Percentiles rank a stretch among this genome's conserved stretches.
These are phyloP conservation scores for Butyriboletus loyo DNA, from an alignment of 768 basidiomycete species.

Conservation along the genomic window DNA sequence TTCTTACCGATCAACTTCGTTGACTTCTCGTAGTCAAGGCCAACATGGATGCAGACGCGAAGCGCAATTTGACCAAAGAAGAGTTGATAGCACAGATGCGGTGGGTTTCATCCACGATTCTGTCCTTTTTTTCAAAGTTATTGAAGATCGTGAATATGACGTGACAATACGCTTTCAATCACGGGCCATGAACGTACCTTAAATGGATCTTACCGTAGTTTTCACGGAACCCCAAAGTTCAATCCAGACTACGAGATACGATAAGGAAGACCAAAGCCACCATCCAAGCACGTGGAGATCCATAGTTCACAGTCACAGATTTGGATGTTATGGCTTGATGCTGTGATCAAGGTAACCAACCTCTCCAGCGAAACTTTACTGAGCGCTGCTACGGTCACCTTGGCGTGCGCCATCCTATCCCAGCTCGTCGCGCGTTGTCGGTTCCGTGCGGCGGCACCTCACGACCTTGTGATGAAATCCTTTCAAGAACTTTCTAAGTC, in stretches of 20 bases:
- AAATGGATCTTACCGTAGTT: slow-evolving; percentile 63
- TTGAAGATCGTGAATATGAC: neutral
- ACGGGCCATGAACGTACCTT: slow-evolving; percentile 61
- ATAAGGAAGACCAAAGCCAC: slow-evolving; percentile 1
- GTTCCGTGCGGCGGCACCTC: slow-evolving; percentile 45
- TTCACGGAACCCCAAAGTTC: slow-evolving; percentile 51
- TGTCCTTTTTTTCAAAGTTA: neutral
- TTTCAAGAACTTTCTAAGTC: slow-evolving; percentile 62
- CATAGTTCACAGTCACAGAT: slow-evolving; percentile 30
- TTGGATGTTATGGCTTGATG: slow-evolving; percentile 46
- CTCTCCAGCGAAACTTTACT: neutral
- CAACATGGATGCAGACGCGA: slow-evolving; percentile 22
- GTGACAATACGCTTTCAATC: slow-evolving; percentile 41
- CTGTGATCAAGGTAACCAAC: slow-evolving; percentile 30
- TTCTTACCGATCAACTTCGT: neutral
- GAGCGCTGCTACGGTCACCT: neutral
- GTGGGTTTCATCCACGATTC: neutral
- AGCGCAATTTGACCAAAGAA: slow-evolving; percentile 12
- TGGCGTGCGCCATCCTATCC: slow-evolving; percentile 14
- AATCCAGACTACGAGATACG: slow-evolving; percentile 49
- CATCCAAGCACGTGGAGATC: neutral
- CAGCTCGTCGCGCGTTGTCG: slow-evolving; percentile 7
- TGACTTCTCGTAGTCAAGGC: slow-evolving; percentile 15
- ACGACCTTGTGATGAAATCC: slow-evolving; percentile 49
- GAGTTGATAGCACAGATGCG: slow-evolving; percentile 14